Conservation (phyloP, 2,329 filamentous ascomycete species). For the Pseudogymnoascus sp. region DNA sequence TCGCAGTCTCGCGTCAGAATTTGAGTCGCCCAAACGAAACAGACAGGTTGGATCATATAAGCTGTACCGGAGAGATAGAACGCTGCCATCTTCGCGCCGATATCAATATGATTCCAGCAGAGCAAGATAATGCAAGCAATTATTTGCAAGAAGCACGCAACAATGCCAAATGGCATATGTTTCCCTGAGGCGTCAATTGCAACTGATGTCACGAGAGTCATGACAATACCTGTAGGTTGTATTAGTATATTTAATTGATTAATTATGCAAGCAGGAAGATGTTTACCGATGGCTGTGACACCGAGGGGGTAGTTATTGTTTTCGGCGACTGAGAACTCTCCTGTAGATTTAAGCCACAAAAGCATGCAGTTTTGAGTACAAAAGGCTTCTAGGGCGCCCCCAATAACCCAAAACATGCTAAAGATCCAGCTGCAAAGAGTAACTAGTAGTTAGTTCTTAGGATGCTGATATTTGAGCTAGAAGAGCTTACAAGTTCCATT, state of each 20-base stretch:
- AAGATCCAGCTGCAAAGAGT: slow-evolving; percentile 32
- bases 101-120: slow-evolving; percentile 46
- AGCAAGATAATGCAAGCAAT: slow-evolving; percentile 40
- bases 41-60: slow-evolving; percentile 66
- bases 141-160: slow-evolving; percentile 48
- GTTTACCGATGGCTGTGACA: slow-evolving; percentile 36
- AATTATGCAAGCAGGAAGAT: too few relatives aligned
- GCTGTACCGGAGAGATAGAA: slow-evolving; percentile 65
- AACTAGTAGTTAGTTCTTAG: too few relatives aligned
- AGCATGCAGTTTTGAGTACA: slow-evolving; percentile 52
- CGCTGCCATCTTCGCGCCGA: slow-evolving; percentile 29
- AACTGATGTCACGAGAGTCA: slow-evolving; percentile 53
- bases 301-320: slow-evolving; percentile 48
- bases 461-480: too few relatives aligned
- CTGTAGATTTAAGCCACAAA: slow-evolving; percentile 42
- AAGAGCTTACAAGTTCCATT: slow-evolving; percentile 55
- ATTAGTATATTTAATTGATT: too few relatives aligned
- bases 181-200: slow-evolving; percentile 29
- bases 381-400: slow-evolving; percentile 65
- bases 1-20: slow-evolving; percentile 33
- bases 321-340: slow-evolving; percentile 40
- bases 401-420: slow-evolving; percentile 59
- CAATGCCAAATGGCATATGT: slow-evolving; percentile 52
- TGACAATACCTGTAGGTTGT: slow-evolving; percentile 31
- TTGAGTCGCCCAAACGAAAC: slow-evolving; percentile 46